Conservation (phyloP, 805 yeast genomes). For the Myxozyma geophila region DNA sequence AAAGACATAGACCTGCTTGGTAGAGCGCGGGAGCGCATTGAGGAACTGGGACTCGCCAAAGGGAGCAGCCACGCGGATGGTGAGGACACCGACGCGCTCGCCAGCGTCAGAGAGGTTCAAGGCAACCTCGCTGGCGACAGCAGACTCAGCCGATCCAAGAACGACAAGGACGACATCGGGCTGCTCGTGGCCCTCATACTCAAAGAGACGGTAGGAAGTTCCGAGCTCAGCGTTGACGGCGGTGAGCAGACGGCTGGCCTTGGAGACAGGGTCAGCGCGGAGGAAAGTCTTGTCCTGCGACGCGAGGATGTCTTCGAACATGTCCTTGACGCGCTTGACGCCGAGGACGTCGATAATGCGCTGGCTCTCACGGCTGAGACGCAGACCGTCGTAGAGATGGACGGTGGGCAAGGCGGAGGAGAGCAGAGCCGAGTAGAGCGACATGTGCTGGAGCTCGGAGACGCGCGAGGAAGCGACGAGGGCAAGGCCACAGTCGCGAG, state of each 20-base stretch:
- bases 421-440: slow-evolving; percentile 67
- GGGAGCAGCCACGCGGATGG: slow-evolving; percentile 79
- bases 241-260: slow-evolving; percentile 45
- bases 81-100: slow-evolving; percentile 63
- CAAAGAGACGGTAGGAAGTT: slow-evolving; percentile 62
- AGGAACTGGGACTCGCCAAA: slow-evolving; percentile 69
- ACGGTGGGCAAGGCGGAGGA: slow-evolving; percentile 60
- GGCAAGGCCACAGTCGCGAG: slow-evolving; percentile 66
- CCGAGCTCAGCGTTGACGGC: slow-evolving; percentile 61
- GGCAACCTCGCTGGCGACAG: slow-evolving; percentile 56
- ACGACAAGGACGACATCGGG: slow-evolving; percentile 79
- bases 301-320: slow-evolving; percentile 31
- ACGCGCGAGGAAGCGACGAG: slow-evolving; percentile 69
- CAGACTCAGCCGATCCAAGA: slow-evolving; percentile 73
- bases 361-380: slow-evolving; percentile 58
- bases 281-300: slow-evolving; percentile 20
- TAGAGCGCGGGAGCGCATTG: slow-evolving; percentile 59
- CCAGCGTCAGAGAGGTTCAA: slow-evolving; percentile 45
- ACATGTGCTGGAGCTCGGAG: slow-evolving; percentile 67
- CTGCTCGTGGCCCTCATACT: slow-evolving; percentile 64
- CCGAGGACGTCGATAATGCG: slow-evolving; percentile 42
- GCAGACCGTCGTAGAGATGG: slow-evolving; percentile 80
- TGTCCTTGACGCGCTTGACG: slow-evolving; percentile 43
- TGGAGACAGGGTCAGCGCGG: slow-evolving; percentile 29
- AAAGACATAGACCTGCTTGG: slow-evolving; percentile 67